A percentile compares a stretch with the other conserved stretches of the same genome.
These are phyloP conservation scores for Ziziphus jujuba DNA, from an alignment of 306 rosid genomes.

Conservation along the genomic window DNA sequence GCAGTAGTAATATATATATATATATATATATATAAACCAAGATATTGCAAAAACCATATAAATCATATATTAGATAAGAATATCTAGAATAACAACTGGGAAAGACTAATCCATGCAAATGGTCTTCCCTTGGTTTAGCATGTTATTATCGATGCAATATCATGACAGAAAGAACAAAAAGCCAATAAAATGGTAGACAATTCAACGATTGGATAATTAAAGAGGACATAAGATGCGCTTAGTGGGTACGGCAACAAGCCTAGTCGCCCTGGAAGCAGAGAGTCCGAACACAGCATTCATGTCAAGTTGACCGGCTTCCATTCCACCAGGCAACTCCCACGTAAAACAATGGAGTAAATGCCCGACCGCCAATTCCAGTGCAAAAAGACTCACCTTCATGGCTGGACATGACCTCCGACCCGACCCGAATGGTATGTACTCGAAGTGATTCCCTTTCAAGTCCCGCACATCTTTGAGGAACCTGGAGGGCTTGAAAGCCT, in stretches of 20 bases:
- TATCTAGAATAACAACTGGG: too few species aligned
- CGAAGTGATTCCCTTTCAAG: conserved; percentile 68
- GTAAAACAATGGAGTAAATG: conserved; percentile 70
- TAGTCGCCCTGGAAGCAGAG: conserved; percentile 73
- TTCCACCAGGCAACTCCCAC: conserved; percentile 71
- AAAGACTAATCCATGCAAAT: too few species aligned
- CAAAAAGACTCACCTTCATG: conserved; percentile 65
- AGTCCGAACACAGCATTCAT: conserved; percentile 80
- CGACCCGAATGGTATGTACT: conserved; percentile 78
- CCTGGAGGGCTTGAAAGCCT: conserved; percentile 49
- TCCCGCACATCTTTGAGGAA: conserved; percentile 50
- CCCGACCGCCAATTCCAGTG: conserved; percentile 62
- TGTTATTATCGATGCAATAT: too few species aligned
- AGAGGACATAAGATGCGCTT: conserved; percentile 53
- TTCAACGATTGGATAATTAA: too few species aligned
- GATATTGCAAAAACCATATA: too few species aligned
- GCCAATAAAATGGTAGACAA: too few species aligned
- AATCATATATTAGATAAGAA: too few species aligned
- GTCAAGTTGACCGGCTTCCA: conserved; percentile 65
- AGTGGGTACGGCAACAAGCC: conserved; percentile 66
- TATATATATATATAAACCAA: too few species aligned
- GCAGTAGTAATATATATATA: too few species aligned
- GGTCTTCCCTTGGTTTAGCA: too few species aligned
- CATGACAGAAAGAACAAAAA: too few species aligned
- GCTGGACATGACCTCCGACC: conserved; percentile 88